phyloP scores from a whole-genome alignment of 768 basidiomycete genomes.

The Lactifluus rugatus region DNA sequence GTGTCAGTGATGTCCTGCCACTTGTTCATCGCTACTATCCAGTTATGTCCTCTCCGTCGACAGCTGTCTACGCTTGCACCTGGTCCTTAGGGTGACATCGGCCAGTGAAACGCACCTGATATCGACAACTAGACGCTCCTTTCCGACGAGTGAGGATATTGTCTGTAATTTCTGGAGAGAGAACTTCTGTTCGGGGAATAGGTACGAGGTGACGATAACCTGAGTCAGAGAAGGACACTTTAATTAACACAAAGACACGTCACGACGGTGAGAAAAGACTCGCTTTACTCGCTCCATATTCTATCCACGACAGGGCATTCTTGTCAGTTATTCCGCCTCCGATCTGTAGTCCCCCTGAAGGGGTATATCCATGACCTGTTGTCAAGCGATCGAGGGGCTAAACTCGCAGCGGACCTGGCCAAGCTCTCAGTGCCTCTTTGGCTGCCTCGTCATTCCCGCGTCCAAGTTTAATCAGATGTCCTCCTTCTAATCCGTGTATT shows the following conservation, averaged over 20 bases:
- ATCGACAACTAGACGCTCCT: constrained; percentile 86
- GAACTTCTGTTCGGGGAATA: constrained; percentile 82
- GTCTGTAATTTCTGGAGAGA: constrained; percentile 57
- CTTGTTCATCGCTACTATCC: constrained; percentile 98
- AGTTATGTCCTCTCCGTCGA: constrained; percentile 59
- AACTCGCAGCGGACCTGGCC: constrained; percentile 54
- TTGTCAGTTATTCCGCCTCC: constrained; percentile 83
- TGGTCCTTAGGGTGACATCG: not conserved
- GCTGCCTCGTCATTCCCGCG: constrained; percentile 87
- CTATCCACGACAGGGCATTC: constrained; percentile 80
- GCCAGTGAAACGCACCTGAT: constrained; percentile 53
- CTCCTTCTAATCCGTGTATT: constrained; percentile 60
- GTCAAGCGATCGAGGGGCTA: not conserved
- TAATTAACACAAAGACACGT: not conserved
- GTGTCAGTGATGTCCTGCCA: constrained; percentile 97
- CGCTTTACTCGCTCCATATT: constrained; percentile 85
- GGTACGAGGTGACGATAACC: constrained; percentile 97
- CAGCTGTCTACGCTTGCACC: constrained; percentile 46
- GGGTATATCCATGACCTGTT: not conserved
- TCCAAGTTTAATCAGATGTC: constrained; percentile 95
- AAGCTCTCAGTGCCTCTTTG: constrained; percentile 65
- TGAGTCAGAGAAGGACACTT: constrained; percentile 25
- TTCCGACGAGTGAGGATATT: constrained; percentile 59
- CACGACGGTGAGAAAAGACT: not conserved
- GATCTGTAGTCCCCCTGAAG: constrained; percentile 56